Conservation (phyloP, 1,284 basidiomycete genomes). For the Anthracocystis setariae region DNA sequence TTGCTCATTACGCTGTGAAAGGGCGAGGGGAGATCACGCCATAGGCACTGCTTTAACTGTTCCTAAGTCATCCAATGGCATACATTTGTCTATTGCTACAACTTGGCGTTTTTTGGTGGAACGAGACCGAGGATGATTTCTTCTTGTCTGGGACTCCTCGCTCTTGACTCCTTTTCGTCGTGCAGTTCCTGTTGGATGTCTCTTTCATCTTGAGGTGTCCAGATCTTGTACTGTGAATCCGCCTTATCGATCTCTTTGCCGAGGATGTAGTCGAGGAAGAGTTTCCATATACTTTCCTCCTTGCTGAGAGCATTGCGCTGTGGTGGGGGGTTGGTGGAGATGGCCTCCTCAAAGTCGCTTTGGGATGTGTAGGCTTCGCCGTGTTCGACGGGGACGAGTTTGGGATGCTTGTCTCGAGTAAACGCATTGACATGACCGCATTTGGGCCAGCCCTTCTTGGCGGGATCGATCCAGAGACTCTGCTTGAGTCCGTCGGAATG, state of each 20-base stretch:
- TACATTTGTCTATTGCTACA: constrained; percentile 4
- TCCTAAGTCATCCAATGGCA: background rate
- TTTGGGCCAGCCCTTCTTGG: constrained; percentile 42
- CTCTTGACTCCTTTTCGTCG: constrained; percentile 19
- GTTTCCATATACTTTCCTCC: constrained; percentile 56
- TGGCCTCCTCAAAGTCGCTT: constrained; percentile 23
- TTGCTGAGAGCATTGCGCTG: constrained; percentile 30
- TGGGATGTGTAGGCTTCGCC: constrained; percentile 49
- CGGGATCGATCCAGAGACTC: constrained; percentile 56
- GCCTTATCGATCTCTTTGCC: constrained; percentile 34
- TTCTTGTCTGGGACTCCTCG: constrained; percentile 22
- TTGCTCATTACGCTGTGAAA: constrained; percentile 1
- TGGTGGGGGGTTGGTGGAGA: constrained; percentile 21
- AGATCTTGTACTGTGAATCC: constrained; percentile 34
- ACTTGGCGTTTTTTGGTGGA: constrained; percentile 21
- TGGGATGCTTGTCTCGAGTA: constrained; percentile 28
- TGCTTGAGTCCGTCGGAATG: constrained; percentile 45
- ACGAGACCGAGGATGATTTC: constrained; percentile 28
- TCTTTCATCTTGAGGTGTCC: constrained; percentile 42
- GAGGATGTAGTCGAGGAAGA: constrained; percentile 50
- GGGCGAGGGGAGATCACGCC: too few species aligned
- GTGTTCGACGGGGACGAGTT: constrained; percentile 37
- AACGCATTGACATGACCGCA: constrained; percentile 53
- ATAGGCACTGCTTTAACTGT: background rate
- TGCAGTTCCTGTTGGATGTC: constrained; percentile 27